Evolutionary conservation across 1,284 basidiomycete genomes (phyloP), one percentile per base, ranked within the genome.

Genomic region (Malassezia nana): DNA sequence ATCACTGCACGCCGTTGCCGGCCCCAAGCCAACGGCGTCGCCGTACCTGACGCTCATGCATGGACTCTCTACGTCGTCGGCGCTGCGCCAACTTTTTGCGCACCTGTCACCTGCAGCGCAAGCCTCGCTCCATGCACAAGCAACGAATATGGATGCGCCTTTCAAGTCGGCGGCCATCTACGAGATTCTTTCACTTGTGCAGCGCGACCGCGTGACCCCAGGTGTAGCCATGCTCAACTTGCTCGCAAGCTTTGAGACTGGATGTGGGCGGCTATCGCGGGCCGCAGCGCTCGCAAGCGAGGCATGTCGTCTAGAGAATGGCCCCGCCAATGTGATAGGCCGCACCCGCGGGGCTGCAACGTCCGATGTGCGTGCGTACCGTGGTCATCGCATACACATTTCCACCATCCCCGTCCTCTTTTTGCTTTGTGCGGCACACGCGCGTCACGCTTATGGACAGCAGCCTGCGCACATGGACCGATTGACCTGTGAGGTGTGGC

Each of bases 11-110:
- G 30, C 4, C 8, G 15, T 20, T 0, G 32, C 13, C 7, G 24
- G 10, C 8, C 54, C 54, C 9, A 13, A 15, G 24, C 25, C 15
- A 2, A 51, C 35, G 12, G 48, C 48, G 7, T 56, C 54, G 38
- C 49, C 54, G 35, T 56, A 56, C 30, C 49, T 51, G 6, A 51
- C 49, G 12, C 33, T 56, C 12, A 51, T 56, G 43, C 54, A 56
- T 22, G 44, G 32, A 8, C 24, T 30, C 24, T 46, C 54, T 2
- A 38, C 35, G 8, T 31, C n/a, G 2, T 10, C 22, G 3, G 39
- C 43, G 16, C 41, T 56, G 24, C 47, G 35, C 16, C 18, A 30
- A 6, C 25, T 39, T 2, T 45, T 45, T 31, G 9, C 20, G 29
- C 40, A 50, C 7, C 22, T 38, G 5, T 22, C 32, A 5, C 39